phyloP scores from a whole-genome alignment of 2,329 filamentous ascomycete species.

The Ophiosphaerella herpotricha region DNA sequence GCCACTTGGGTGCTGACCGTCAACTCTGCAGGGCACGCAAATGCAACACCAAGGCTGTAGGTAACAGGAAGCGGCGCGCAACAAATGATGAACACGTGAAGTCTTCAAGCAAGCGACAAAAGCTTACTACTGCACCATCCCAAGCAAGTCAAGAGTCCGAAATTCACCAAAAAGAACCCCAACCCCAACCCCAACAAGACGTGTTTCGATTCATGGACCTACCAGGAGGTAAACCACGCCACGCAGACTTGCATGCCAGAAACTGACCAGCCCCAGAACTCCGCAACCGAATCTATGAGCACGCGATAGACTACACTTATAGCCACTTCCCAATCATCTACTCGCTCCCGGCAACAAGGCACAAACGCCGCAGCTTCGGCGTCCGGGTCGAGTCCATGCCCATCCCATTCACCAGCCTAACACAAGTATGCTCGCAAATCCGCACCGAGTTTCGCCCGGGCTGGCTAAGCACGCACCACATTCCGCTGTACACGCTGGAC shows the following conservation, averaged over 20 bases:
- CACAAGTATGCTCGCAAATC: conserved; percentile 25
- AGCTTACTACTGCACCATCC: not conserved
- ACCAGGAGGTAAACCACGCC: conserved; percentile 21
- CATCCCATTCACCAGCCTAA: conserved; percentile 26
- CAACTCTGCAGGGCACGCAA: conserved; percentile 5
- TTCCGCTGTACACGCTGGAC: conserved; percentile 19
- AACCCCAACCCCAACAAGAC: not conserved
- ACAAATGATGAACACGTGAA: not conserved
- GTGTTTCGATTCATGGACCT: conserved; percentile 29
- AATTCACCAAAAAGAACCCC: not conserved
- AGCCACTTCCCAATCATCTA: conserved; percentile 20
- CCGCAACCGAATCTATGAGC: conserved; percentile 30
- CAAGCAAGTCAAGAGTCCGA: not conserved
- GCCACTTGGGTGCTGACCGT: conserved; percentile 1
- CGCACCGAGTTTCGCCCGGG: conserved; percentile 32
- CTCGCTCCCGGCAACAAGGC: not conserved
- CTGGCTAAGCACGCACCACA: conserved; percentile 27
- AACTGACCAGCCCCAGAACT: conserved; percentile 25
- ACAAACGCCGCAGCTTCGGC: not conserved
- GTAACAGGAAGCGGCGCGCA: conserved; percentile 9
- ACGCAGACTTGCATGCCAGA: not conserved
- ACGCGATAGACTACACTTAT: conserved; percentile 12
- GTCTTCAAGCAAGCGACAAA: conserved; percentile 10
- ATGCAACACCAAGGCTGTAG: conserved; percentile 1
- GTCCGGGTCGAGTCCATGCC: too few relatives aligned